These are phyloP conservation scores for Pseudopyrenochaeta lycopersici DNA, from an alignment of 2,329 filamentous ascomycete species.

Conservation along the genomic window DNA sequence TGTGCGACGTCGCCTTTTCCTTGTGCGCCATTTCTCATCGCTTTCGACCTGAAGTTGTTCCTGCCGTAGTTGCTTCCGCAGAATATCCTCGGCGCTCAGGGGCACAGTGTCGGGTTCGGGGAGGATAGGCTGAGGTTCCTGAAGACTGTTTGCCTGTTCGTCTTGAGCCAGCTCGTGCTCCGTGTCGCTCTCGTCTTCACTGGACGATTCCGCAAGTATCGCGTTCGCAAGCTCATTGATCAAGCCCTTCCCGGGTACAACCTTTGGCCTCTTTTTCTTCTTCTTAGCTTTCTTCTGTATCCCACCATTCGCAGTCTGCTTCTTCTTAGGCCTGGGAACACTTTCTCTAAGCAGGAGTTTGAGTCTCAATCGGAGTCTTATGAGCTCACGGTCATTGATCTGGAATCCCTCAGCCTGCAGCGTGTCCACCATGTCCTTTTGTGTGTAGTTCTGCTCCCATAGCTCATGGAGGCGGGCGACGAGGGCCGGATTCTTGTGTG, in stretches of 20 bases:
- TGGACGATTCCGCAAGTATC: constrained; percentile 31
- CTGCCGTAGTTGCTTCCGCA: constrained; percentile 39
- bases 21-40: constrained; percentile 67
- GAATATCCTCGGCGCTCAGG: constrained; percentile 32
- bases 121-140: constrained; percentile 11
- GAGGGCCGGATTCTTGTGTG: constrained; percentile 73
- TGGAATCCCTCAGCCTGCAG: constrained; percentile 77
- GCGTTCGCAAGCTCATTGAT: constrained; percentile 40
- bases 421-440: constrained; percentile 76
- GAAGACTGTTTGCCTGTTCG: constrained; percentile 7
- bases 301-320: constrained; percentile 33
- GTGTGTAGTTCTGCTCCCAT: constrained; percentile 77
- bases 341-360: constrained; percentile 69
- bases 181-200: constrained; percentile 22
- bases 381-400: constrained; percentile 75
- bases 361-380: constrained; percentile 74
- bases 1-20: constrained; percentile 74
- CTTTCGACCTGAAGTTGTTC: constrained; percentile 64
- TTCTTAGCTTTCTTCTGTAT: constrained; percentile 23
- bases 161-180: no score
- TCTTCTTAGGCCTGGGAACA: constrained; percentile 62
- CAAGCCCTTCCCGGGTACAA: constrained; percentile 21
- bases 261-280: constrained; percentile 23
- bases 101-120: constrained; percentile 12
- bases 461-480: constrained; percentile 76